Evolutionary conservation across 179 eudicot genomes (phyloP), one percentile per base, ranked within the genome.

Genomic region (Corrigiola litoralis): DNA sequence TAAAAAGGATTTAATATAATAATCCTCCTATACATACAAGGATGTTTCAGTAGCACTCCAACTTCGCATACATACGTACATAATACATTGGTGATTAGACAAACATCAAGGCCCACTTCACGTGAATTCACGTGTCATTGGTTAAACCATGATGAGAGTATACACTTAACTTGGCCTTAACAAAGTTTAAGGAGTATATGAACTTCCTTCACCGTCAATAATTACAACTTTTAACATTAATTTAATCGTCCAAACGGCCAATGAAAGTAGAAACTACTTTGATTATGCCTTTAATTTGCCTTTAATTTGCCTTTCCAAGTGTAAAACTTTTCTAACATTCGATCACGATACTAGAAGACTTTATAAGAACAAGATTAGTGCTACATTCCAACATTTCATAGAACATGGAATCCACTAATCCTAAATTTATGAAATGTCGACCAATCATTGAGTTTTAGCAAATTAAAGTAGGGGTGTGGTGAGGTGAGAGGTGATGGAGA

Each of bases 41-140:
- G n/a, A n/a, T n/a, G n/a, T n/a, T n/a, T n/a, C n/a, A n/a, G n/a
- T n/a, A n/a, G n/a, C n/a, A n/a, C n/a, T n/a, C n/a, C n/a, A n/a
- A n/a, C n/a, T n/a, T n/a, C n/a, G n/a, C n/a, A n/a, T n/a, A n/a
- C n/a, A n/a, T 42, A 25, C 54, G 0, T 61, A 34, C 41, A n/a
- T 45, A 54, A 65, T 65, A 2, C 18, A 40, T 31, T 25, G 32
- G 21, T 5, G 1, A 54, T 36, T 58, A 32, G 52, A 40, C 40
- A 23, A 70, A 70, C 62, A 62, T 16, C 18, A 52, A 31, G 61
- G 67, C 68, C 73, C 53, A 52, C 66, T 69, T 70, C 73, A 70
- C 67, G 73, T 52, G 73, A 29, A 61, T 52, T 61, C 73, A 70
- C 55, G 46, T 70, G 55, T 29, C 49, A 61, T 4, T 33, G 38